Percentiles rank a stretch among this genome's conserved stretches.
These are phyloP conservation scores for Meyerozyma guilliermondii DNA, from an alignment of 1,139 yeast genomes.

Conservation along the genomic window DNA sequence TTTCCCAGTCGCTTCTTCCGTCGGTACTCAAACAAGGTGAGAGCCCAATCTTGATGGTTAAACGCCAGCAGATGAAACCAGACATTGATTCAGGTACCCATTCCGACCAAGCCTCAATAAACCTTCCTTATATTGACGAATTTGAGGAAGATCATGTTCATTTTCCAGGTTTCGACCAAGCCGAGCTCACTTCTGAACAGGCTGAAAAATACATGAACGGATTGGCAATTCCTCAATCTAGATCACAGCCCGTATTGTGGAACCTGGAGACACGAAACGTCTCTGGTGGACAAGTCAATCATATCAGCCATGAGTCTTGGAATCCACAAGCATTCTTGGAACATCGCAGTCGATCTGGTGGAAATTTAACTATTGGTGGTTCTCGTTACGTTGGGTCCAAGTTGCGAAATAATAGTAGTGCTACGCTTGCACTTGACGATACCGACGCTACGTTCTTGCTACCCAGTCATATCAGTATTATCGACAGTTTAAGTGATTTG, in stretches of 20 bases:
- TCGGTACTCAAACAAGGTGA: constrained; percentile 31
- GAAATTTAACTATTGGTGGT: constrained; percentile 7
- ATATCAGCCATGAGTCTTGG: constrained; percentile 16
- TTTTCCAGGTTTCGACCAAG: constrained; percentile 25
- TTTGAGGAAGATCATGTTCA: constrained; percentile 20
- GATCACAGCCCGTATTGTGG: background rate
- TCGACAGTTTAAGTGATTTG: constrained; percentile 27
- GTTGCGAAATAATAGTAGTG: constrained; percentile 1
- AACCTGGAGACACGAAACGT: background rate
- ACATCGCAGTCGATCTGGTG: constrained; percentile 20
- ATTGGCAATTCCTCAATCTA: background rate
- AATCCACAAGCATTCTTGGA: constrained; percentile 23
- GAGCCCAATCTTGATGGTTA: constrained; percentile 26
- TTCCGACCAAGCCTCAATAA: constrained; percentile 9
- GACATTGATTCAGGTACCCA: constrained; percentile 3
- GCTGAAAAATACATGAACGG: constrained; percentile 1
- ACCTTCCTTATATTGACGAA: constrained; percentile 21
- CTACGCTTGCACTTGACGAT: background rate
- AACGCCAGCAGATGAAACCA: constrained; percentile 16
- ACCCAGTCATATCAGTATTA: constrained; percentile 10
- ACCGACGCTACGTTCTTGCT: constrained; percentile 1
- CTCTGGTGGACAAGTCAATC: background rate
- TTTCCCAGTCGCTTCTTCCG: constrained; percentile 31
- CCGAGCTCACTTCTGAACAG: constrained; percentile 2
- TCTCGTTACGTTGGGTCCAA: background rate